Percentiles rank a stretch among this genome's conserved stretches.
phyloP scores from a whole-genome alignment of 2,329 filamentous ascomycete genomes.

The Fusarium phyllophilum region DNA sequence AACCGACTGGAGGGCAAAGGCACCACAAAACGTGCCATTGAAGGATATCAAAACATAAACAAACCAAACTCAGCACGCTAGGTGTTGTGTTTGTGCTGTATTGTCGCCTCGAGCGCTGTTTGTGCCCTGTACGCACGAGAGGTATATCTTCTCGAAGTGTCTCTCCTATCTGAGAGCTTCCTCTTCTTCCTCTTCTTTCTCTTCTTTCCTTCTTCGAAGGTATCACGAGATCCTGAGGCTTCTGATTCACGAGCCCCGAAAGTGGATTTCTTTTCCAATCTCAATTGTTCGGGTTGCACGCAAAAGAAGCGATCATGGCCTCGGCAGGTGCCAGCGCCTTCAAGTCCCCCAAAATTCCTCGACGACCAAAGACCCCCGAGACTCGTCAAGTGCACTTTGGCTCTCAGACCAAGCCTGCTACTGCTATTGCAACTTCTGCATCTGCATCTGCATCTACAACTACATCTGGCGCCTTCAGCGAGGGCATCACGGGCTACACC shows the following conservation, averaged over 20 bases:
- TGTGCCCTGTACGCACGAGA: neutral
- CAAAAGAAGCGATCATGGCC: conserved; percentile 38
- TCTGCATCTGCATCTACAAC: neutral
- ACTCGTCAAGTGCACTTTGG: conserved; percentile 50
- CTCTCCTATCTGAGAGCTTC: neutral
- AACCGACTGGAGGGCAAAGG: neutral
- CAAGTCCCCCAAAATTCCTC: conserved; percentile 47
- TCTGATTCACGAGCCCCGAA: conserved; percentile 20
- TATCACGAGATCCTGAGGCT: neutral
- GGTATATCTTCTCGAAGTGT: neutral
- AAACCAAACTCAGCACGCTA: neutral
- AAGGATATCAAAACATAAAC: neutral
- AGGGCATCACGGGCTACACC: conserved; percentile 20
- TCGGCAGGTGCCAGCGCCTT: conserved; percentile 38
- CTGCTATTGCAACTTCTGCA: neutral
- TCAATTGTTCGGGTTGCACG: conserved; percentile 8
- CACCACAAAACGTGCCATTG: neutral
- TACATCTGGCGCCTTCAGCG: neutral
- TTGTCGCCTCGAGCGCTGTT: neutral
- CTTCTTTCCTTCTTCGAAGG: neutral
- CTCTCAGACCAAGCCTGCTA: conserved; percentile 1
- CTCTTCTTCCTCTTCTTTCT: neutral
- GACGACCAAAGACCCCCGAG: conserved; percentile 43
- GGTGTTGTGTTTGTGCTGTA: neutral
- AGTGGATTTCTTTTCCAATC: neutral